Percentiles rank a stretch among this genome's conserved stretches.
phyloP scores from a whole-genome alignment of 2,329 filamentous ascomycete genomes.

The Hypoxylon sp. region DNA sequence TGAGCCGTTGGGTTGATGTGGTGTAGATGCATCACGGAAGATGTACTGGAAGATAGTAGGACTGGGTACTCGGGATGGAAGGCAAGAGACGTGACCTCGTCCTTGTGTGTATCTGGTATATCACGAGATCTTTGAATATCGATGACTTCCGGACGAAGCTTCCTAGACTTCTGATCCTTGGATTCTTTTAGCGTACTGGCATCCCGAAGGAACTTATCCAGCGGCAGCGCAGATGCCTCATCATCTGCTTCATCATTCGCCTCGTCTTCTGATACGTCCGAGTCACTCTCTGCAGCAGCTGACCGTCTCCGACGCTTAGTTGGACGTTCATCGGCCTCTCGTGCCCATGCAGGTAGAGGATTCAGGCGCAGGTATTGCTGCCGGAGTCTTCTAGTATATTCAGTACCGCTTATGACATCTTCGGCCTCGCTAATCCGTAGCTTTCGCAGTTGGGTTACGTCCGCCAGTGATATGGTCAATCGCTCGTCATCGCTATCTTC shows the following conservation, averaged over 20 bases:
- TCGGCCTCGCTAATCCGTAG: slow-evolving; percentile 85
- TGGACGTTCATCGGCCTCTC: slow-evolving; percentile 65
- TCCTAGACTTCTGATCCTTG: slow-evolving; percentile 72
- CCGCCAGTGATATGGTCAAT: slow-evolving; percentile 84
- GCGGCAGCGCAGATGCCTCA: slow-evolving; percentile 78
- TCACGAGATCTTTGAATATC: slow-evolving; percentile 93
- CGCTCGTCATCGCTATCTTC: slow-evolving; percentile 96
- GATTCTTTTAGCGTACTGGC: slow-evolving; percentile 75
- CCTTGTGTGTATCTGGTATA: slow-evolving; percentile 83
- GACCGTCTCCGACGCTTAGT: slow-evolving; percentile 67
- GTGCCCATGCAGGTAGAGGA: slow-evolving; percentile 73
- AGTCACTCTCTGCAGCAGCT: slow-evolving; percentile 62
- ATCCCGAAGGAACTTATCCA: slow-evolving; percentile 85
- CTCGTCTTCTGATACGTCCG: slow-evolving; percentile 49
- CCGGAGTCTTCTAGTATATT: slow-evolving; percentile 85
- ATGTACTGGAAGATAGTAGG: slow-evolving; percentile 88
- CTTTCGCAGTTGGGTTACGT: slow-evolving; percentile 83
- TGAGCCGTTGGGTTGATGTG: slow-evolving; percentile 84
- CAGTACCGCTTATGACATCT: slow-evolving; percentile 86
- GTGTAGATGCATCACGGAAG: slow-evolving; percentile 89
- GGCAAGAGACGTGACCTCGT: slow-evolving; percentile 83
- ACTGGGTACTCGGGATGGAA: slow-evolving; percentile 94
- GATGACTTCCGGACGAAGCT: slow-evolving; percentile 87
- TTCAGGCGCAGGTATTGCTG: slow-evolving; percentile 79
- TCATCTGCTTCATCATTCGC: slow-evolving; percentile 59